Evolutionary conservation across 2,329 filamentous ascomycete species (phyloP).

Genomic region (Apiospora kogelbergensis): DNA sequence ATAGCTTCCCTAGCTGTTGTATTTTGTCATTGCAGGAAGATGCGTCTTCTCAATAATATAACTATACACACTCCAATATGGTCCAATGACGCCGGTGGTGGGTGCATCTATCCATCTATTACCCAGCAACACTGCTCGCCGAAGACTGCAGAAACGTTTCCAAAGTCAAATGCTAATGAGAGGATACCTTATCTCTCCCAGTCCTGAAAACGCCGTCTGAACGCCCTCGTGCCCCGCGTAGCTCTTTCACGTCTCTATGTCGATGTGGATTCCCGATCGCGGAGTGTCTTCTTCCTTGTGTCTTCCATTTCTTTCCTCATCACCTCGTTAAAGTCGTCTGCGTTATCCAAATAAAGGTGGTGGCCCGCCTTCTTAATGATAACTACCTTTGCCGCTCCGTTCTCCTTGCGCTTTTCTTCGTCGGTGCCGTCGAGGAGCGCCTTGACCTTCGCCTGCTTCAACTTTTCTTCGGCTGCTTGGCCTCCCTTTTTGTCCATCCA

Average conservation of each 20-base stretch:
- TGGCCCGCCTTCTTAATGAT: slow-evolving; percentile 66
- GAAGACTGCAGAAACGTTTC: neutral
- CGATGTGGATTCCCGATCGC: slow-evolving; percentile 14
- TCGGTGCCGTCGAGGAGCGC: slow-evolving; percentile 60
- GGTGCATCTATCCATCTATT: neutral
- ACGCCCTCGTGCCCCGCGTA: neutral
- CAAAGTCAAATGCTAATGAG: neutral
- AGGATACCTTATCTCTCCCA: neutral
- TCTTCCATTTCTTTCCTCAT: slow-evolving; percentile 55
- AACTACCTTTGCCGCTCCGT: slow-evolving; percentile 79
- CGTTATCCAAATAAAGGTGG: slow-evolving; percentile 61
- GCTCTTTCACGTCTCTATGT: neutral
- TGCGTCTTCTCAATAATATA: neutral
- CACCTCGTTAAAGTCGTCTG: slow-evolving; percentile 55
- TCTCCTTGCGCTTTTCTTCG: slow-evolving; percentile 70
- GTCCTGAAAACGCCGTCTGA: neutral
- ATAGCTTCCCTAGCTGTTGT: neutral
- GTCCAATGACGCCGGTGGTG: neutral
- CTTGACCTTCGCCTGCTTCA: slow-evolving; percentile 65
- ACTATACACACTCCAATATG: neutral
- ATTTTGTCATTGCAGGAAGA: neutral
- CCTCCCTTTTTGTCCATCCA: slow-evolving; percentile 98
- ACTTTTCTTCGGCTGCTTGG: slow-evolving; percentile 73
- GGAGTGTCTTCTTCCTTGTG: slow-evolving; percentile 36
- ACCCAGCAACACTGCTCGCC: neutral